phyloP scores from a whole-genome alignment of 2,329 filamentous ascomycete genomes.

The Xylaria sp. region DNA sequence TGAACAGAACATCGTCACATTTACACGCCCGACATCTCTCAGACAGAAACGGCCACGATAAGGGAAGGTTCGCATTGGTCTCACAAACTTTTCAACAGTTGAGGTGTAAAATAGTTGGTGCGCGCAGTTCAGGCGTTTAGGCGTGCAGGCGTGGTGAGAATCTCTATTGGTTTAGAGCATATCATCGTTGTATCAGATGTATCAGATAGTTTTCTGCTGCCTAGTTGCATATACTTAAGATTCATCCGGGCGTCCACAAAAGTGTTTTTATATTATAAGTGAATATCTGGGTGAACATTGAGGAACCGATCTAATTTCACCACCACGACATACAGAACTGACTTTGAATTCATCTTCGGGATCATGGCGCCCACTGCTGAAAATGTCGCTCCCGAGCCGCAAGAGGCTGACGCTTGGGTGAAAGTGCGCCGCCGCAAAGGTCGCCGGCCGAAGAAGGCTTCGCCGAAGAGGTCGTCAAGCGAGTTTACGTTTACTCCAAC shows the following conservation, averaged over 20 bases:
- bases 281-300: not conserved
- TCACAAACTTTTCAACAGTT: too few relatives aligned
- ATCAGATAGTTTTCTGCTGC: too few relatives aligned
- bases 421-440: slow-evolving; percentile 39
- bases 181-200: not conserved
- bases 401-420: slow-evolving; percentile 40
- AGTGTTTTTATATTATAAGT: not conserved
- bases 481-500: slow-evolving; percentile 7
- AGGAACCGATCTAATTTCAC: not conserved
- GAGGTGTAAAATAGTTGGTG: too few relatives aligned
- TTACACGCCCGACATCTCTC: not conserved
- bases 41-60: not conserved
- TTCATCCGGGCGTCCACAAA: not conserved
- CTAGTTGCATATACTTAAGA: not conserved
- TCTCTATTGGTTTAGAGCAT: not conserved
- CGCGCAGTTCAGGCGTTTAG: too few relatives aligned
- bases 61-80: not conserved
- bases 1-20: not conserved
- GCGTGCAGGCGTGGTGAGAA: too few relatives aligned
- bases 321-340: not conserved
- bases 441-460: slow-evolving; percentile 19
- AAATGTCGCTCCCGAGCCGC: slow-evolving; percentile 16
- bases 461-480: not conserved
- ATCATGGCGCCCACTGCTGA: slow-evolving; percentile 13
- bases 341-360: not conserved